Base-by-base conservation (phyloP, 768 basidiomycete species). In the Cubamyces lactineus region DNA sequence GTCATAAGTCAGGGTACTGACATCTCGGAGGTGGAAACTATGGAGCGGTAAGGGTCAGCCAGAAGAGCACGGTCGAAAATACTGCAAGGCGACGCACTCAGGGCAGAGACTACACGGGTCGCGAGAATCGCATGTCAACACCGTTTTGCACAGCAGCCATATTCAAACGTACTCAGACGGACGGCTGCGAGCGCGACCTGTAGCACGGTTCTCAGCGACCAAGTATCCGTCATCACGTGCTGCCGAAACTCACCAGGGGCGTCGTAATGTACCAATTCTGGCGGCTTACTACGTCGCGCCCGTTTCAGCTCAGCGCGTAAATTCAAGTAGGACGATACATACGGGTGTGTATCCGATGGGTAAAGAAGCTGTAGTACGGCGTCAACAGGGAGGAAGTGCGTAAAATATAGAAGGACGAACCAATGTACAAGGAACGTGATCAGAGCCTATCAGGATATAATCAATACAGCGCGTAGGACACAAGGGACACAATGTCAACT, bases 371-470 rank as follows among this genome's bases (percentile, higher is more conserved):
- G 45, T 7, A 13, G 2, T 1, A 28, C 28, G 28, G 9, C 7
- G 1, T 24, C 19, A 11, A 39, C 48, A 9, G 17, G 21, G n/a
- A 15, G 11, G 17, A n/a, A 2, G 17, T 23, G 13, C 1, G 3
- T 15, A 1, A 23, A 4, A 21, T 13, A 7, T 24, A 28, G 8
- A 9, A 11, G 28, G 34, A 47, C 68, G 24, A 13, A 71, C 70
- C 68, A 67, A 23, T 71, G 70, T 3, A 68, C 68, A 53, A 65
- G 43, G 65, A 69, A 69, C 19, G 67, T 71, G 30, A 66, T 53
- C 16, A 65, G 30, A 9, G 70, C 70, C 70, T 71, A 17, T 9
- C 17, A 15, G n/a, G 6, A 5, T 17, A 15, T 13, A 3, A 21
- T 46, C 15, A 54, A n/a, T 12, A 16, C n/a, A 9, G 9, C 34